Evolutionary conservation across 1,284 basidiomycete genomes (phyloP).

Genomic region (Cryptococcus wingfieldii): DNA sequence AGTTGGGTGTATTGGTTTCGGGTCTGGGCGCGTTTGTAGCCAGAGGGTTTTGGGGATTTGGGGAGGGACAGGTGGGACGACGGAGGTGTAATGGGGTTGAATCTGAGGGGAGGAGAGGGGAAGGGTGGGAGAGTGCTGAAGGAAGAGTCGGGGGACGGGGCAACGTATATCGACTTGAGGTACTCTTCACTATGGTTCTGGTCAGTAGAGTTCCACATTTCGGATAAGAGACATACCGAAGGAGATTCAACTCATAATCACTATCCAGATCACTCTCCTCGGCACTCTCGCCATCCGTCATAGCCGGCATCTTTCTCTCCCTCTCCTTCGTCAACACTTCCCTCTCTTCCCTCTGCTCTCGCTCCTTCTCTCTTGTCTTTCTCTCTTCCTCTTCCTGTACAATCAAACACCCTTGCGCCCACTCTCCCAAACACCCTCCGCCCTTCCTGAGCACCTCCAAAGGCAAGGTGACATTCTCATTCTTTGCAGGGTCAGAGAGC

Average conservation of each 20-base stretch:
- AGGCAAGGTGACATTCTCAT: constrained; percentile 23
- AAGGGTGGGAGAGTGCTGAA: neutral
- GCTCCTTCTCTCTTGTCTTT: neutral
- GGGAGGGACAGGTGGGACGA: neutral
- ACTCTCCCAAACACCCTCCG: constrained; percentile 16
- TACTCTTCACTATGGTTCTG: constrained; percentile 25
- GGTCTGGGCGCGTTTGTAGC: constrained; percentile 16
- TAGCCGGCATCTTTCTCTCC: constrained; percentile 15
- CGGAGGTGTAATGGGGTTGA: constrained; percentile 1
- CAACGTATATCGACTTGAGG: constrained; percentile 12
- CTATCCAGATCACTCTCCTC: constrained; percentile 31
- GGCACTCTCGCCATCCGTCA: constrained; percentile 30
- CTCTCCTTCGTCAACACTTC: neutral
- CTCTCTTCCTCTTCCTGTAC: neutral
- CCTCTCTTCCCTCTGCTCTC: neutral
- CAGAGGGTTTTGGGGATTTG: neutral
- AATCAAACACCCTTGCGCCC: constrained; percentile 13
- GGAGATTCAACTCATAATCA: constrained; percentile 20
- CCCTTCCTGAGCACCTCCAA: constrained; percentile 20
- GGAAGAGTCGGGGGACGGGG: neutral
- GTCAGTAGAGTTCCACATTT: neutral
- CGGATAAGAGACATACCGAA: constrained; percentile 19
- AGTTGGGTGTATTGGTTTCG: constrained; percentile 19
- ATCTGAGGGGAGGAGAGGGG: constrained; percentile 1
- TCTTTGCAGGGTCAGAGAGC: constrained; percentile 23